Evolutionary conservation across 495 filamentous ascomycete species (phyloP).

Genomic region (Recurvomyces mirabilis): DNA sequence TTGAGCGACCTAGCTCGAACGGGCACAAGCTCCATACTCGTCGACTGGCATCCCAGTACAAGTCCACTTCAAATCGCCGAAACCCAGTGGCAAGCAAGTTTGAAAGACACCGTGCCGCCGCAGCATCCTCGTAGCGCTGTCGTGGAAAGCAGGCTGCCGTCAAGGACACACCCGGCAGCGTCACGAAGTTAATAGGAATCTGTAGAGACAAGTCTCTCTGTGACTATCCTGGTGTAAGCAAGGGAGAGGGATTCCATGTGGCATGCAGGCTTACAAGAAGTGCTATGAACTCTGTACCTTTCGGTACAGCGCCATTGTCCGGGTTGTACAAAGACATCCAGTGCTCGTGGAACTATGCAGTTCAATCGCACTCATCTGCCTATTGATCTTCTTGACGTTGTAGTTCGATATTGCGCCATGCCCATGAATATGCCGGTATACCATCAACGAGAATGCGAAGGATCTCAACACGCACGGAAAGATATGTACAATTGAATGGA

Average conservation of each 20-base stretch:
- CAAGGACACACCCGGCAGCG: constrained; percentile 43
- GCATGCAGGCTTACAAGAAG: constrained; percentile 7
- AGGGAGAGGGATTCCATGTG: not conserved
- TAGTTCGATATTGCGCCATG: too few species aligned
- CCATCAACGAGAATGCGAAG: too few species aligned
- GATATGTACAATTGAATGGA: too few species aligned
- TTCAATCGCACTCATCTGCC: too few species aligned
- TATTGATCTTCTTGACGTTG: too few species aligned
- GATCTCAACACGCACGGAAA: too few species aligned
- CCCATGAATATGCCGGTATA: too few species aligned
- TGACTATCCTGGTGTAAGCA: constrained; percentile 23
- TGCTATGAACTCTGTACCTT: constrained; percentile 3
- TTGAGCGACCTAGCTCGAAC: constrained; percentile 26
- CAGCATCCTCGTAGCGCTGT: constrained; percentile 37
- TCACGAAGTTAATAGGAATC: constrained; percentile 53
- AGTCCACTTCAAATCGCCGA: constrained; percentile 46
- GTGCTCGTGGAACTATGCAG: too few species aligned
- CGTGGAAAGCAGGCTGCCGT: constrained; percentile 48
- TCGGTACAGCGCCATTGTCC: constrained; percentile 10
- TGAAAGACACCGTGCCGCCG: constrained; percentile 44
- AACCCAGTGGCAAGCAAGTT: constrained; percentile 51
- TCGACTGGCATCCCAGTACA: constrained; percentile 50
- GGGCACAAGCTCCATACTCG: constrained; percentile 51
- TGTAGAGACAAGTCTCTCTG: constrained; percentile 49
- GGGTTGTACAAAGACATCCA: constrained; percentile 8